Base-by-base conservation (phyloP, 768 basidiomycete genomes). In the Lactarius evosmus region DNA sequence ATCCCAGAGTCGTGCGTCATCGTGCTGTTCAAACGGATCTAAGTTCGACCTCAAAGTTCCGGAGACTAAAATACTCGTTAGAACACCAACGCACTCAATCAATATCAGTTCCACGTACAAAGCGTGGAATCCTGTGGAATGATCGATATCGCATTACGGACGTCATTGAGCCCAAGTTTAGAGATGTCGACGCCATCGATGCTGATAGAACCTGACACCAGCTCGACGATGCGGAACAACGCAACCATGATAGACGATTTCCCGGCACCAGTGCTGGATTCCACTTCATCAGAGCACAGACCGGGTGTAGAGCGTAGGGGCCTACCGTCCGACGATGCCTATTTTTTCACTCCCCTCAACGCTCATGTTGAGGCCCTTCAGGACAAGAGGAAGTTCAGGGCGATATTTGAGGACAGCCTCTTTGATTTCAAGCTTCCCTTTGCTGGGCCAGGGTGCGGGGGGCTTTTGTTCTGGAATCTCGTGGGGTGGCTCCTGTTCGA, bases 161-260 rank as follows among this genome's bases (percentile, higher is more conserved):
- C 76, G 72, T 91, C 88, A 55, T 80, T 79, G 22, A 98, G 76
- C 8, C 94, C 95, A 46, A 97, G 80, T 66, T 80, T 82, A 22
- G 91, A 88, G 46, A 93, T 86, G 71, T 98, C 89, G n/a, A 92
- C 77, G 7, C 82, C 91, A 73, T 96, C 94, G 64, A 96, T 84
- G 27, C 75, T 71, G 67, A 98, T 92, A 2, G 80, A 82, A 22
- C 95, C 94, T 9, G 84, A 83, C 0, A 81, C 75, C 25, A 90
- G 78, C 69, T 98, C 95, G 22, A 95, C 91, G 34, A 97, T 78
- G 25, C 93, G 85, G 75, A 87, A 95, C 0, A 97, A 78, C 5
- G 91, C 87, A 69, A 87, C 88, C 89, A 96, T 90, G 63, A 98
- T 88, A 1, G 90, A 90, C 19, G 88, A 90, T 75, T 96, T 93